Evolutionary conservation across 768 basidiomycete genomes (phyloP).

Genomic region (Lentinula raphanica): DNA sequence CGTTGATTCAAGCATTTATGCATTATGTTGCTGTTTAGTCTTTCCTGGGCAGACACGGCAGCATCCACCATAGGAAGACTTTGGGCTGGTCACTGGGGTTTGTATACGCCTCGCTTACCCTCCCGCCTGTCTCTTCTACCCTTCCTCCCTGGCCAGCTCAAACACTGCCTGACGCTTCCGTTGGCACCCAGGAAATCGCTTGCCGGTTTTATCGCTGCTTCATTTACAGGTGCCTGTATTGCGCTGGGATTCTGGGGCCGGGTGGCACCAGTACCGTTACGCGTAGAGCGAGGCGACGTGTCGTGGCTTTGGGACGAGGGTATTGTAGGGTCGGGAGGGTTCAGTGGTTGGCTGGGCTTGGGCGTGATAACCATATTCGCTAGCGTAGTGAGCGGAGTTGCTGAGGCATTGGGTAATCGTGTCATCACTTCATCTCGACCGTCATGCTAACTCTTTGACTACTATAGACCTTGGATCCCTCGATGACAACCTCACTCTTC

Average conservation of each 20-base stretch:
- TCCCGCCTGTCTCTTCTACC: constrained; percentile 28
- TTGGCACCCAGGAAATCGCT: constrained; percentile 80
- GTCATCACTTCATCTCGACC: not conserved
- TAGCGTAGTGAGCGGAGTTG: constrained; percentile 76
- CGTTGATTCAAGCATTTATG: constrained; percentile 1
- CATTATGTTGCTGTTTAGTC: constrained; percentile 37
- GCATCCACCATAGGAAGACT: constrained; percentile 90
- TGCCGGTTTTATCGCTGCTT: constrained; percentile 79
- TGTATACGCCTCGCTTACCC: constrained; percentile 60
- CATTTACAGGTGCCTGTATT: constrained; percentile 63
- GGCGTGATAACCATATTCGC: constrained; percentile 53
- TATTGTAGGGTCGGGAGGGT: constrained; percentile 18
- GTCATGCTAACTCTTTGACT: not conserved
- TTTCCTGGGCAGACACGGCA: constrained; percentile 94
- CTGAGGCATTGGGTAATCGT: constrained; percentile 87
- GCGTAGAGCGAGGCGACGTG: constrained; percentile 19
- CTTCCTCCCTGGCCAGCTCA: not conserved
- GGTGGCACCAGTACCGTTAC: constrained; percentile 42
- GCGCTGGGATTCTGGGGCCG: constrained; percentile 69
- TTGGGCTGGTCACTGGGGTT: constrained; percentile 41
- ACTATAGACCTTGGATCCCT: constrained; percentile 69
- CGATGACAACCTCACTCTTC: constrained; percentile 89
- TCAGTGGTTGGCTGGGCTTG: constrained; percentile 46
- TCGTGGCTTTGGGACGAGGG: constrained; percentile 58
- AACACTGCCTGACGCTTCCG: constrained; percentile 33